A percentile compares a stretch with the other conserved stretches of the same genome.
These are phyloP conservation scores for Botrytis byssoidea DNA, from an alignment of 2,329 filamentous ascomycete genomes.

Conservation along the genomic window DNA sequence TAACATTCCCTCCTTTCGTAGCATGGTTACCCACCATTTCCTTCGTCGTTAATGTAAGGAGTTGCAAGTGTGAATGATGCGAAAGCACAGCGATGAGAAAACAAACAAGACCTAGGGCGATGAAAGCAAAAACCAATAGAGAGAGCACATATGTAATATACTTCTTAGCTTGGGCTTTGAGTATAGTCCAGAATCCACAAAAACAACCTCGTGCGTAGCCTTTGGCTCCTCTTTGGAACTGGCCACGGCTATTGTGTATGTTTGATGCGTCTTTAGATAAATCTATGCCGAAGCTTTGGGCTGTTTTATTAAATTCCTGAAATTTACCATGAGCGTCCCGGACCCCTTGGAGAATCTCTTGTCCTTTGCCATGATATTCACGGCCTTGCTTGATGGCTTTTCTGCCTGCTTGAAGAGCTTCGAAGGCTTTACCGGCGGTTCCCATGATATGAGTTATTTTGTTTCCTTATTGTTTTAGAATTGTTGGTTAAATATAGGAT, in stretches of 20 bases:
- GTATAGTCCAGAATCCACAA: neutral
- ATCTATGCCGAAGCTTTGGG: neutral
- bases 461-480: neutral
- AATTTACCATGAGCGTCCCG: neutral
- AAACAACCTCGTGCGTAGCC: constrained; percentile 3
- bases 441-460: neutral
- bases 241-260: neutral
- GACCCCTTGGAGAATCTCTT: neutral
- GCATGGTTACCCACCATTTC: neutral
- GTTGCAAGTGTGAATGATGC: constrained; percentile 8
- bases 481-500: neutral
- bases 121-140: constrained; percentile 1
- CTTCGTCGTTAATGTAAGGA: constrained; percentile 1
- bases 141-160: constrained; percentile 4
- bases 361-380: neutral
- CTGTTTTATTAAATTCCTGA: neutral
- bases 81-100: neutral
- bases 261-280: neutral
- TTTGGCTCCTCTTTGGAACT: neutral
- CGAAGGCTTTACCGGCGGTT: neutral
- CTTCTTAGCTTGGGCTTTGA: constrained; percentile 4
- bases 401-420: neutral
- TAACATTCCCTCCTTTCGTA: no score
- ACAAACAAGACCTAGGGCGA: neutral
- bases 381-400: neutral